Percentiles rank a stretch among this genome's conserved stretches.
phyloP scores from a whole-genome alignment of 1,139 yeast species.

The Diutina mesorugosa region DNA sequence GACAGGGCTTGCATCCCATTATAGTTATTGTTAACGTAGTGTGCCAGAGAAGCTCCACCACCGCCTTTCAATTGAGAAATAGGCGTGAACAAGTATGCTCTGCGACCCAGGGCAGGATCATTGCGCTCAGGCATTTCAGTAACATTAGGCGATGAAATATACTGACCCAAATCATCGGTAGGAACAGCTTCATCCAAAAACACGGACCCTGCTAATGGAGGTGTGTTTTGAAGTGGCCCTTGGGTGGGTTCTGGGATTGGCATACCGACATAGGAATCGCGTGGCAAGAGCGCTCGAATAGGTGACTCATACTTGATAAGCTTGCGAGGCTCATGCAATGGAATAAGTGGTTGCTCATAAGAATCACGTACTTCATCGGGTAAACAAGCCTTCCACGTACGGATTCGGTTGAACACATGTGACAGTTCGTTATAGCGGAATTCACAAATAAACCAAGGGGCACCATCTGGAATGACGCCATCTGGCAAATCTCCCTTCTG shows the following conservation, averaged over 20 bases:
- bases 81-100: slow-evolving; percentile 33
- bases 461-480: slow-evolving; percentile 46
- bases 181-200: slow-evolving; percentile 63
- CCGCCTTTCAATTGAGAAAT: slow-evolving; percentile 27
- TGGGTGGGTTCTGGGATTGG: slow-evolving; percentile 74
- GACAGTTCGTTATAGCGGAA: slow-evolving; percentile 86
- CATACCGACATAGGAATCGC: slow-evolving; percentile 58
- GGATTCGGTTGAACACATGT: slow-evolving; percentile 81
- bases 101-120: slow-evolving; percentile 27
- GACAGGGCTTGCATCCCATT: background rate
- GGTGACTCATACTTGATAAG: slow-evolving; percentile 75
- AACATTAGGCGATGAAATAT: slow-evolving; percentile 37
- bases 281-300: slow-evolving; percentile 59
- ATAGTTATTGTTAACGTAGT: background rate
- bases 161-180: slow-evolving; percentile 71
- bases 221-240: slow-evolving; percentile 65
- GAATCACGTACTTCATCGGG: slow-evolving; percentile 89
- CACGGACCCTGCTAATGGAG: slow-evolving; percentile 87
- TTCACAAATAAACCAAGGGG: slow-evolving; percentile 90
- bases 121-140: slow-evolving; percentile 34
- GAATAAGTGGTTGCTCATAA: slow-evolving; percentile 58
- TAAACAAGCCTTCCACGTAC: slow-evolving; percentile 97
- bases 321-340: slow-evolving; percentile 43
- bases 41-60: background rate
- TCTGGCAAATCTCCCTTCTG: slow-evolving; percentile 89